phyloP scores from a whole-genome alignment of 306 rosid species.

The Citrullus colocynthis region DNA sequence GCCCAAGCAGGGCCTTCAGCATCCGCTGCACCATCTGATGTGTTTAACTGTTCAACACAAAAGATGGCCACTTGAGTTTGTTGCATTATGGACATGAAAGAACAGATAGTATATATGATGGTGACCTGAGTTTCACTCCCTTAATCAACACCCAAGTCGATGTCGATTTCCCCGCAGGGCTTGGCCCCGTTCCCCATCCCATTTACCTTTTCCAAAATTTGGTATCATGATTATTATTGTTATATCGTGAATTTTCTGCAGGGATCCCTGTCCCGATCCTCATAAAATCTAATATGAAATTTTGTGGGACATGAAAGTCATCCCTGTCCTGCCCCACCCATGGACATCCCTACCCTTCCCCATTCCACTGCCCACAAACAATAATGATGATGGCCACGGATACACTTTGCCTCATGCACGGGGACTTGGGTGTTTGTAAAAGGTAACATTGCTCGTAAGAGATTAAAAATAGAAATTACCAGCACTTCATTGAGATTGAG shows the following conservation, averaged over 20 bases:
- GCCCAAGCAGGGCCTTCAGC: slow-evolving; percentile 84
- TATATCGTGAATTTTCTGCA: no score
- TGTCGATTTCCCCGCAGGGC: not conserved
- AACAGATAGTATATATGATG: not conserved
- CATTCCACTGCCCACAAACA: not conserved
- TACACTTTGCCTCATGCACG: not conserved
- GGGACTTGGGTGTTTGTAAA: not conserved
- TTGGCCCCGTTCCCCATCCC: not conserved
- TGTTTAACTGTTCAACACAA: slow-evolving; percentile 26
- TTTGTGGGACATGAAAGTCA: not conserved
- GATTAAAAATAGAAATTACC: not conserved
- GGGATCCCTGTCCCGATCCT: no score
- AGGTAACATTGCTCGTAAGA: not conserved
- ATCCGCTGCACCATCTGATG: slow-evolving; percentile 25
- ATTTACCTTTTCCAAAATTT: not conserved
- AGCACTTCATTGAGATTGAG: not conserved
- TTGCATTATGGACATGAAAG: not conserved
- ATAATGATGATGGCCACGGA: not conserved
- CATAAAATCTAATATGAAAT: not conserved
- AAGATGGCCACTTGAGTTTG: not conserved
- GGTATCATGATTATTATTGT: no score
- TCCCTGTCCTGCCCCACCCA: not conserved
- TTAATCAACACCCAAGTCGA: not conserved
- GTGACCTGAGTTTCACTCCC: not conserved
- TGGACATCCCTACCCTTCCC: not conserved